These are phyloP conservation scores for Aspergillus coremiiformis DNA, from an alignment of 495 filamentous ascomycete genomes.

Conservation along the genomic window DNA sequence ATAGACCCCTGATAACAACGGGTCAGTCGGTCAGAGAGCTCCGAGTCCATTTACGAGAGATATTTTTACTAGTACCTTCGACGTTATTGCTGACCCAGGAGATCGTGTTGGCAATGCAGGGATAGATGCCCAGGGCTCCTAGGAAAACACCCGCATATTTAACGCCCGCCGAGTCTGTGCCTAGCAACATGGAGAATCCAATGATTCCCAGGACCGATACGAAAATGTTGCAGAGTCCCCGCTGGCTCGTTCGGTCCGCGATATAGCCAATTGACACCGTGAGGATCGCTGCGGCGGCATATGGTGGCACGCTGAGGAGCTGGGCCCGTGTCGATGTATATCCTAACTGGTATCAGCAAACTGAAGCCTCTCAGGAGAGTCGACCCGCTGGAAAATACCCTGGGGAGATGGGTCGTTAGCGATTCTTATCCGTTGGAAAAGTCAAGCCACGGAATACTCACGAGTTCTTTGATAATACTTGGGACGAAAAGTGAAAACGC, in stretches of 20 bases:
- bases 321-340: slow-evolving; percentile 66
- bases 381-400: slow-evolving; percentile 10
- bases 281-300: slow-evolving; percentile 68
- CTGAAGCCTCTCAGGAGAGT: neutral
- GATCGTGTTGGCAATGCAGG: slow-evolving; percentile 8
- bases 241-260: slow-evolving; percentile 68
- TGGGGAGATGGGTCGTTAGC: neutral
- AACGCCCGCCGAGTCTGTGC: slow-evolving; percentile 15
- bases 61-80: slow-evolving; percentile 11
- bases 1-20: slow-evolving; percentile 4
- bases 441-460: slow-evolving; percentile 14
- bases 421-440: slow-evolving; percentile 20
- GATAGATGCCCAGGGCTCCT: slow-evolving; percentile 17
- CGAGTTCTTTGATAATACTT: slow-evolving; percentile 62
- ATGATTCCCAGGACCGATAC: slow-evolving; percentile 43
- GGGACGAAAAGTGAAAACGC: slow-evolving; percentile 88
- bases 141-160: slow-evolving; percentile 23
- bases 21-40: too few relatives aligned
- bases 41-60: too few relatives aligned
- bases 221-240: slow-evolving; percentile 76
- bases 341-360: slow-evolving; percentile 35
- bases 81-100: slow-evolving; percentile 1
- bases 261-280: slow-evolving; percentile 71
- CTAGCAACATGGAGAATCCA: slow-evolving; percentile 31
- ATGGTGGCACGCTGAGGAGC: slow-evolving; percentile 80